A percentile compares a stretch with the other conserved stretches of the same genome.
These are phyloP conservation scores for Eucalyptus melliodora DNA, from an alignment of 345 rosid species.

Conservation along the genomic window DNA sequence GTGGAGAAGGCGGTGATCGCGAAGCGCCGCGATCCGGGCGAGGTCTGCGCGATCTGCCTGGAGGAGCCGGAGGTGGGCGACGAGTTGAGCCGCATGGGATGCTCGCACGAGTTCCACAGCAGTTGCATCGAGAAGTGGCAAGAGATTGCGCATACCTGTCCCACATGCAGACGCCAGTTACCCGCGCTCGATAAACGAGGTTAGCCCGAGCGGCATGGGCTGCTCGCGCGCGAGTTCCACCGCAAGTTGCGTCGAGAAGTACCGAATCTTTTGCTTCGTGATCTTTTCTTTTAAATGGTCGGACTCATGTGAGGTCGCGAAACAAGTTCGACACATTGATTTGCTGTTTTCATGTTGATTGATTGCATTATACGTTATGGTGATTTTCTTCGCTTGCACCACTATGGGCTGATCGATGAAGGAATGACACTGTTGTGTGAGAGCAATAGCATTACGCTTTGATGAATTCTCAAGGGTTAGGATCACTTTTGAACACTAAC, in stretches of 20 bases:
- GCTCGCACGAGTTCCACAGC: neutral
- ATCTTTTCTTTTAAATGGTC: neutral
- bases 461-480: no score
- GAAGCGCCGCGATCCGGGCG: neutral
- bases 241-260: no score
- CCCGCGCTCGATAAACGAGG: neutral
- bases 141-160: neutral
- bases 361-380: neutral
- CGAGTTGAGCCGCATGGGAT: neutral
- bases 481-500: no score
- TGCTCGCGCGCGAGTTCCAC: no score
- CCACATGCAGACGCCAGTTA: neutral
- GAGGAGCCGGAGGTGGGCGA: neutral
- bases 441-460: no score
- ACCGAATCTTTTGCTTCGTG: neutral
- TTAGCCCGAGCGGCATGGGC: no score
- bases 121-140: neutral
- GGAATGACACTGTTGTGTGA: neutral
- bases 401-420: neutral
- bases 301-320: neutral
- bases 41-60: neutral
- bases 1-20: neutral
- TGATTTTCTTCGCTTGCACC: neutral
- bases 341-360: neutral
- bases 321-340: neutral